Base-by-base conservation (phyloP, 2,329 filamentous ascomycete species). In the Aureobasidium sp. region DNA sequence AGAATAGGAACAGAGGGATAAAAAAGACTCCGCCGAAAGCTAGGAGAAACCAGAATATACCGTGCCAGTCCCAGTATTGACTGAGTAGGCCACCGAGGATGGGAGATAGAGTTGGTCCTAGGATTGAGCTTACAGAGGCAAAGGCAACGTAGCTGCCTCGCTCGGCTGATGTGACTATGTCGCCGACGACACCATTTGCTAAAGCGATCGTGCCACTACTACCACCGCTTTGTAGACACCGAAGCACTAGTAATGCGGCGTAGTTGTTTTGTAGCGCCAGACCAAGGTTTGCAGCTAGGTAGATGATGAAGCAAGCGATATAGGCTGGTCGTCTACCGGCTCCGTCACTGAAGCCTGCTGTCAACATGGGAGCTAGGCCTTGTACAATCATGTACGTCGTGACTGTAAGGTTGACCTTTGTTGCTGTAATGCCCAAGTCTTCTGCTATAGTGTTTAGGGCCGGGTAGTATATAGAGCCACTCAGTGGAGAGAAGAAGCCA, bases 71-170 rank as follows among this genome's bases (percentile, higher is more conserved):
- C 0, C 87, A 77, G 64, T 81, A 87, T 65, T 87, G 77, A 19
- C 80, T 79, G 19, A 90, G 72, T 1, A 89, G 65, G 0, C 86
- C 87, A 15, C 87, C 86, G 3, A 89, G 74, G 0, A 87, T 79
- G 0, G 87, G 85, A 0, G 83, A 76, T 7, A 88, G 68, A 3
- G 77, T 70, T 0, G 76, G 76, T 0, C 74, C 77, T 14, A 79
- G 56, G 42, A 85, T 83, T 60, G 82, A 76, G 17, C 82, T 85
- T 4, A 78, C 79, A 35, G 80, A 81, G n/a, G 85, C 82, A 63
- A 85, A 81, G 56, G 84, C 88, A 76, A 92, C 86, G 69, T 89
- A 92, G 61, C 81, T 82, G 2, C 89, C 90, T 67, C 90, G 78
- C 71, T 93, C 87, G 0, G 82, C 80, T 49, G 82, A 85, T 0